Conservation (phyloP, 176 grass and related monocot genomes). For the Puccinellia tenuiflora region DNA sequence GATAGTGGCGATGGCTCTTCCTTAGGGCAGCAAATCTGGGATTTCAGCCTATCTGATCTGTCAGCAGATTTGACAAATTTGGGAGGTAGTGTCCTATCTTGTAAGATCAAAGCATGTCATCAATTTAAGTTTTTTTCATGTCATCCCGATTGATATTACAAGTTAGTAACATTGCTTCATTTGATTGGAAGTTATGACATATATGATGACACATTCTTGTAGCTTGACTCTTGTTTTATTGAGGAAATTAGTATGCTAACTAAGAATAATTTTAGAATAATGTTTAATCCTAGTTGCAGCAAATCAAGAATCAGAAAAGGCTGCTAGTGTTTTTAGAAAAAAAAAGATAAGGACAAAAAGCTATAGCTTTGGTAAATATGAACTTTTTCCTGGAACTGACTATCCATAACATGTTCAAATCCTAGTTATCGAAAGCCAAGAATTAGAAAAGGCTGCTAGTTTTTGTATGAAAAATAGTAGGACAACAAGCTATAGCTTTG, state of each 20-base stretch:
- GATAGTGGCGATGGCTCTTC: slow-evolving; percentile 55
- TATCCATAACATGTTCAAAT: not conserved
- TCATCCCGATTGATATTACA: not conserved
- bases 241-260: not conserved
- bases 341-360: not conserved
- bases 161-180: not conserved
- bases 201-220: not conserved
- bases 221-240: not conserved
- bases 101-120: not conserved
- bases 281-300: not conserved
- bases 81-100: slow-evolving; percentile 52
- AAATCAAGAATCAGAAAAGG: not conserved
- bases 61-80: slow-evolving; percentile 78
- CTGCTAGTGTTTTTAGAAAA: not conserved
- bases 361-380: not conserved
- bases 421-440: not conserved
- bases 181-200: not conserved
- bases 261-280: not conserved
- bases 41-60: slow-evolving; percentile 80
- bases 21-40: slow-evolving; percentile 61
- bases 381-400: not conserved
- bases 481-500: not conserved
- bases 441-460: not conserved
- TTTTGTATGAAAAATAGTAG: not conserved
- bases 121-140: not conserved